Base-by-base conservation (phyloP, 805 yeast genomes). In the Barnettozyma californica region DNA sequence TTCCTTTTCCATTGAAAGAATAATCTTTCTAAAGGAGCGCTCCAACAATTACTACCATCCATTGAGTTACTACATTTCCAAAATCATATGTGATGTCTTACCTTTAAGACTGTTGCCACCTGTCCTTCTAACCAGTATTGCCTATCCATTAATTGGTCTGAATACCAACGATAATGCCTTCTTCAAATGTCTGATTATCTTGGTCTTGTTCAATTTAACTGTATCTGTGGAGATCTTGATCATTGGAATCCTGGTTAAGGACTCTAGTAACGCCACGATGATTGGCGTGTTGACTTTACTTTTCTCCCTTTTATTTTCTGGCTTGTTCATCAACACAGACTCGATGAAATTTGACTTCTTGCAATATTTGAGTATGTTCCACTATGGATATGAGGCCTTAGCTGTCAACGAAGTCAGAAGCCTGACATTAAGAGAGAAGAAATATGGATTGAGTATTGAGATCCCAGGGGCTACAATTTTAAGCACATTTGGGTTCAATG, bases 391-490 rank as follows among this genome's bases (percentile, higher is more conserved):
- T 64, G 99, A 94, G 64, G 88, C 97, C 0, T 71, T 94, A 54
- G 76, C 90, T 3, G 91, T 94, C 47, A 94, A 94, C 65, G 99
- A 94, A 63, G 98, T 92, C 9, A 86, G 84, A 60, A 87, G 88
- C 33, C 74, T 94, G 62, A 82, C 88, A 13, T 73, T 94, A 58
- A 81, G 80, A 53, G 99, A 94, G 63, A 83, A 81, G 63, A 94
- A 94, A 67, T 92, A 84, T 61, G 99, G 99, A 0, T 75, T 94
- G 39, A 86, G 91, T 41, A 92, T 94, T 58, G 96, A 90, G 66
- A 95, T 94, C 14, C 99, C 99, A 0, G 99, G 99, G 10, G 98
- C 99, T 2, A 95, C 96, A 1, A 94, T 94, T 48, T 74, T 94
- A 57, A 87, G 95, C 56, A 89, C 98, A 0, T 94, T 94, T 71